Evolutionary conservation across 1,284 basidiomycete species (phyloP).

Genomic region (Golubevia pallescens): DNA sequence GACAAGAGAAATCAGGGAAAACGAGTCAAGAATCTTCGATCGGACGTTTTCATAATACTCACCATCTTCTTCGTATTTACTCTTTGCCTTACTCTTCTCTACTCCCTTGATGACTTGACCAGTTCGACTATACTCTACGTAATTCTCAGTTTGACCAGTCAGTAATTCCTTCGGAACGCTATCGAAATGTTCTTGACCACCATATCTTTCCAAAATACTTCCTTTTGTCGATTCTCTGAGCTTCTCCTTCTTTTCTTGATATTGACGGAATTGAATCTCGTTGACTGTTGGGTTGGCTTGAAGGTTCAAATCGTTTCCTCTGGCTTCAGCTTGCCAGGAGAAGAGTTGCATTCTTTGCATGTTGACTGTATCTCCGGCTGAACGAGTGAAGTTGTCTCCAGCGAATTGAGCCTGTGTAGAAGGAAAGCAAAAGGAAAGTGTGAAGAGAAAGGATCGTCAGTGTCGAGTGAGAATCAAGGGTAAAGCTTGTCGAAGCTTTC

Average conservation of each 20-base stretch:
- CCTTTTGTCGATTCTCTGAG: constrained; percentile 30
- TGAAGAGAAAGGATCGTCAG: not conserved
- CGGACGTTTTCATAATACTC: not conserved
- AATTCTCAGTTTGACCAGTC: constrained; percentile 53
- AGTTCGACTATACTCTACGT: constrained; percentile 53
- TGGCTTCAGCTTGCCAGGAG: constrained; percentile 58
- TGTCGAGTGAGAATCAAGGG: not conserved
- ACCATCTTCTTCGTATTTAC: constrained; percentile 28
- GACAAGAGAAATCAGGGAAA: not conserved
- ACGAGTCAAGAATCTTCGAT: not conserved
- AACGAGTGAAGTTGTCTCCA: constrained; percentile 55
- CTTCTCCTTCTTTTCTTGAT: constrained; percentile 45
- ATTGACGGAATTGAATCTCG: constrained; percentile 53
- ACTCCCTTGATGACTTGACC: constrained; percentile 45
- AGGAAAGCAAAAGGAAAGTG: too few species aligned
- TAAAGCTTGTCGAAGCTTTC: not conserved
- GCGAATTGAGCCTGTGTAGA: constrained; percentile 26
- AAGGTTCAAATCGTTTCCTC: constrained; percentile 49
- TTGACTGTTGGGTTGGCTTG: constrained; percentile 63
- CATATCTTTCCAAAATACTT: constrained; percentile 55
- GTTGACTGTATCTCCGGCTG: constrained; percentile 28
- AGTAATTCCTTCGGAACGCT: constrained; percentile 44
- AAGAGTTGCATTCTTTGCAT: constrained; percentile 56
- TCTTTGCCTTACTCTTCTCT: constrained; percentile 25
- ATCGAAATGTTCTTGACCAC: constrained; percentile 58